Evolutionary conservation across 495 filamentous ascomycete species (phyloP).

Genomic region (Tuber melanosporum): DNA sequence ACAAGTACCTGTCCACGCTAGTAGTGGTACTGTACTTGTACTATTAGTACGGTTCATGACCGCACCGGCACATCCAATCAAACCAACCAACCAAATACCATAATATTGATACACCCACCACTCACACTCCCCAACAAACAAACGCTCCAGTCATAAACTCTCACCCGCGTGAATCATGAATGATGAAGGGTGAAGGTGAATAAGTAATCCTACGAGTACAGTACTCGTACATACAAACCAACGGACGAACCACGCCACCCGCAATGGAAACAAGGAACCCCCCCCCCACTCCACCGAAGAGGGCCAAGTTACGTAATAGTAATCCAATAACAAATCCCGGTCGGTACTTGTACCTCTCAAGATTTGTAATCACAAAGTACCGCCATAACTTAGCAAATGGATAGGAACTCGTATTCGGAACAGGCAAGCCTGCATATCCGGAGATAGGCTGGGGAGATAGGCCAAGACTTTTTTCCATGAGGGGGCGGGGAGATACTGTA

Average conservation of each 20-base stretch:
- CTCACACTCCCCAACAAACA: too few relatives aligned
- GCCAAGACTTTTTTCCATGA: not conserved
- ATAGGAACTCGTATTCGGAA: not conserved
- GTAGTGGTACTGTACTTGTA: too few relatives aligned
- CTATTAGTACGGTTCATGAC: too few relatives aligned
- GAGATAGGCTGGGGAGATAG: not conserved
- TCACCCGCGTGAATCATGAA: not conserved
- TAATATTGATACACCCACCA: too few relatives aligned
- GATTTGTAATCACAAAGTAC: not conserved
- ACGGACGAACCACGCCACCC: not conserved
- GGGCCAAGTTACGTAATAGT: not conserved
- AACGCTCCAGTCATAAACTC: not conserved
- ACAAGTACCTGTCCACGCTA: too few relatives aligned
- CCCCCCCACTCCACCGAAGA: not conserved
- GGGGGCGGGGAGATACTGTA: not conserved
- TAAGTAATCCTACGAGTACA: too few relatives aligned
- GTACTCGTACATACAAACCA: not conserved
- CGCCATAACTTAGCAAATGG: not conserved
- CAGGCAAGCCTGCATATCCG: not conserved
- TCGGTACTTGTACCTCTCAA: too few relatives aligned
- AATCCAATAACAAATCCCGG: not conserved
- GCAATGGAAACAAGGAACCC: not conserved
- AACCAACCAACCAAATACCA: too few relatives aligned
- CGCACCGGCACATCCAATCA: too few relatives aligned
- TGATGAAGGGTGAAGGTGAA: too few relatives aligned